Conservation (phyloP, 208 protist genomes). For the Trichomonas gallinae region DNA sequence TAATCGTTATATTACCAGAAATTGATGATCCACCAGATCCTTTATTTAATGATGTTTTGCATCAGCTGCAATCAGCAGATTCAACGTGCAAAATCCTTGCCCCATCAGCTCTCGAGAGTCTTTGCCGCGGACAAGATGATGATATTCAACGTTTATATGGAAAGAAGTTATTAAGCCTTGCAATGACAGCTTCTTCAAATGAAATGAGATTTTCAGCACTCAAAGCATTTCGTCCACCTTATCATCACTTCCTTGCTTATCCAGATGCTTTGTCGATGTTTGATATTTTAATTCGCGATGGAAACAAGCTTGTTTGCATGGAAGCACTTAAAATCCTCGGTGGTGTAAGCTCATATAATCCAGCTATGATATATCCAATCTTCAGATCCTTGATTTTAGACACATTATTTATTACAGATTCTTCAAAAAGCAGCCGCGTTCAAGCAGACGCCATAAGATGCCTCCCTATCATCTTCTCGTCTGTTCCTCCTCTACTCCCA, state of each 20-base stretch:
- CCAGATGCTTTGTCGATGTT: not conserved
- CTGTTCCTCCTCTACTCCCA: not conserved
- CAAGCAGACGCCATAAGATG: not conserved
- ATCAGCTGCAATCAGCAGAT: not conserved
- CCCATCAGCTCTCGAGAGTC: not conserved
- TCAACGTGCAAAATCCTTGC: not conserved
- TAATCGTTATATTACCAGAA: not conserved
- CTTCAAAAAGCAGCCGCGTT: not conserved
- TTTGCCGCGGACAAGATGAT: not conserved
- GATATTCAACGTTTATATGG: not conserved
- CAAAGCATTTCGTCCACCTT: not conserved
- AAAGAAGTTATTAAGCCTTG: not conserved
- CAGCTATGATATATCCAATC: slow-evolving; percentile 13
- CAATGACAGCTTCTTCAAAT: not conserved
- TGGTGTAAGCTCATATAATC: not conserved
- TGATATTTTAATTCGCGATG: not conserved
- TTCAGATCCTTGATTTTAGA: not conserved
- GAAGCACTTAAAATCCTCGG: not conserved
- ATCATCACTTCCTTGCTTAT: not conserved
- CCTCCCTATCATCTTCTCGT: not conserved
- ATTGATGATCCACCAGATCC: not conserved
- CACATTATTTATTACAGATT: not conserved
- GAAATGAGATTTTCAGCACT: not conserved
- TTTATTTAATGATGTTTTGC: not conserved
- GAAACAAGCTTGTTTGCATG: not conserved